Evolutionary conservation across 2,329 filamentous ascomycete species (phyloP).

Genomic region (Pyrenochaeta sp.): DNA sequence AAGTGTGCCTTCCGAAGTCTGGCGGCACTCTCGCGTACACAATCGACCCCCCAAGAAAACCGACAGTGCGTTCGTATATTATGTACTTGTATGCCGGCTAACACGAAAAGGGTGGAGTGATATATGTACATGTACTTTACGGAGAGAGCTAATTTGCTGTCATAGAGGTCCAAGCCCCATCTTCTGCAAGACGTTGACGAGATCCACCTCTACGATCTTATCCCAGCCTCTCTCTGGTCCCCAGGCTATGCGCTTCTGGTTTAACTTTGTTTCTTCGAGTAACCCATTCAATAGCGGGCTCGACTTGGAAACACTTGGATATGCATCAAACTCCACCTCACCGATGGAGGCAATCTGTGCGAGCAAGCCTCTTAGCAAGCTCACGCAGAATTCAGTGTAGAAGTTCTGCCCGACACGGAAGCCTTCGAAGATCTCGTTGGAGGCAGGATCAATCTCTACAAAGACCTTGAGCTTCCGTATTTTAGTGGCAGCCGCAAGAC

Average conservation of each 20-base stretch:
- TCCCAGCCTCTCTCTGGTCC: slow-evolving; percentile 73
- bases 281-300: slow-evolving; percentile 72
- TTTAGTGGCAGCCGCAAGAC: slow-evolving; percentile 68
- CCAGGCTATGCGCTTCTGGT: slow-evolving; percentile 68
- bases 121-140: no score
- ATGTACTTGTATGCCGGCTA: no score
- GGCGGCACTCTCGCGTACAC: no score
- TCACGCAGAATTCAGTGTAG: slow-evolving; percentile 72
- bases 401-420: slow-evolving; percentile 73
- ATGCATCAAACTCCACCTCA: slow-evolving; percentile 75
- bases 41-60: no score
- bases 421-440: slow-evolving; percentile 71
- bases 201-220: slow-evolving; percentile 39
- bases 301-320: slow-evolving; percentile 69
- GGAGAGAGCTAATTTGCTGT: background rate
- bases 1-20: no score
- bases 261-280: slow-evolving; percentile 60
- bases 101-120: no score
- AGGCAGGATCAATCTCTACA: slow-evolving; percentile 74
- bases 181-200: slow-evolving; percentile 37
- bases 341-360: slow-evolving; percentile 64
- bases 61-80: no score
- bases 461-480: slow-evolving; percentile 71
- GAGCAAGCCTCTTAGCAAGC: slow-evolving; percentile 66
- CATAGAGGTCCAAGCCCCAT: slow-evolving; percentile 19